These are phyloP conservation scores for Neophaeococcomyces aloes DNA, from an alignment of 2,329 filamentous ascomycete genomes.

Conservation along the genomic window DNA sequence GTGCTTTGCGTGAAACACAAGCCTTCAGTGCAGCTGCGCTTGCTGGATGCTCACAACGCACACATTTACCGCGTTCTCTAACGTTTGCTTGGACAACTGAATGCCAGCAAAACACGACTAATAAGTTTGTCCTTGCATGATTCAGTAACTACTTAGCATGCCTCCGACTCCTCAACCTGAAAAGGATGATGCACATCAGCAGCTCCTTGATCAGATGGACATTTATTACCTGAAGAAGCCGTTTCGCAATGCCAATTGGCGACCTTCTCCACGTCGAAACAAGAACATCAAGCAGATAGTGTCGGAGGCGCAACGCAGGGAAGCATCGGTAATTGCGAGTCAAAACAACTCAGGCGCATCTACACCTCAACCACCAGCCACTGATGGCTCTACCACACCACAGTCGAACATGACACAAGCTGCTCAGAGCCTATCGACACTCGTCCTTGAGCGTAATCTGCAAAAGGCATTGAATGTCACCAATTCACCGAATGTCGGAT, in stretches of 20 bases:
- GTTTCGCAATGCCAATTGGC: constrained; percentile 86
- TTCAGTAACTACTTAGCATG: constrained; percentile 31
- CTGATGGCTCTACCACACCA: constrained; percentile 33
- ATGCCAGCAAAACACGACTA: too few species aligned
- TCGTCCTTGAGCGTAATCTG: constrained; percentile 74
- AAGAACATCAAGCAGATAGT: constrained; percentile 98
- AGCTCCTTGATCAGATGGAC: constrained; percentile 82
- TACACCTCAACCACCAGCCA: constrained; percentile 46
- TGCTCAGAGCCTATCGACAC: constrained; percentile 71
- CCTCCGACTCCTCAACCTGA: constrained; percentile 47
- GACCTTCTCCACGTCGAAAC: constrained; percentile 87
- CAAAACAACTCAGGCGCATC: constrained; percentile 70
- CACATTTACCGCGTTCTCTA: too few species aligned
- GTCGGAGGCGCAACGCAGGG: constrained; percentile 74
- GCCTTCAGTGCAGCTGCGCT: too few species aligned
- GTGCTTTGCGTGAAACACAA: too few species aligned
- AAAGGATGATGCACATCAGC: constrained; percentile 72
- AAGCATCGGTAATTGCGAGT: constrained; percentile 78
- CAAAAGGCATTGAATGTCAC: constrained; percentile 19
- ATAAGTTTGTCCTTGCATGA: too few species aligned
- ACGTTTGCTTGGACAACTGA: too few species aligned
- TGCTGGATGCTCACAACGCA: too few species aligned
- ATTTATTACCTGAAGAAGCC: constrained; percentile 75
- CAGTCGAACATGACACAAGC: constrained; percentile 72
- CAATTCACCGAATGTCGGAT: constrained; percentile 7